Percentiles rank a stretch among this genome's conserved stretches.
Evolutionary conservation across 2,329 filamentous ascomycete species (phyloP).

Genomic region (Ilyonectria robusta): DNA sequence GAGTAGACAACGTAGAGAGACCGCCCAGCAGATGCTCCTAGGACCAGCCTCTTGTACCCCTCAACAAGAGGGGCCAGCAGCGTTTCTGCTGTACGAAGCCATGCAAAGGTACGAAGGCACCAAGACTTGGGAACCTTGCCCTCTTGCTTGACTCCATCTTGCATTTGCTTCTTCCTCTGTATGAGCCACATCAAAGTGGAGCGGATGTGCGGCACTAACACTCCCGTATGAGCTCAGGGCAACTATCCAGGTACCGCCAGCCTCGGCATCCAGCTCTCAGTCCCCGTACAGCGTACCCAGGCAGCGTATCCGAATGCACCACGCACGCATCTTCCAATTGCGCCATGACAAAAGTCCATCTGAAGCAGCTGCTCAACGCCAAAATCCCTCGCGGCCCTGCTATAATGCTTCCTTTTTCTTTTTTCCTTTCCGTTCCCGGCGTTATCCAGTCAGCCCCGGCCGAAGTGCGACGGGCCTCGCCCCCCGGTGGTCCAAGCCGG

Average conservation of each 20-base stretch:
- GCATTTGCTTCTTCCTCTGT: not conserved
- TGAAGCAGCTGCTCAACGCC: not conserved
- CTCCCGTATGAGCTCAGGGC: not conserved
- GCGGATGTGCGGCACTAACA: not conserved
- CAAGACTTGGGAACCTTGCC: not conserved
- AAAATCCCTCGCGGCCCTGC: not conserved
- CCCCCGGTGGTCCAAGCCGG: not conserved
- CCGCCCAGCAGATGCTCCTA: not conserved
- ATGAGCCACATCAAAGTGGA: slow-evolving; percentile 9
- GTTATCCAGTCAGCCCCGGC: not conserved
- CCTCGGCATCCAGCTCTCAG: not conserved
- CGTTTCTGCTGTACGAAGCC: not conserved
- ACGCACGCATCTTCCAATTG: not conserved
- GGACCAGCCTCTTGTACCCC: not conserved
- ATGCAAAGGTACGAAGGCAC: not conserved
- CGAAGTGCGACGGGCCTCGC: not conserved
- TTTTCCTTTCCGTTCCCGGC: slow-evolving; percentile 4
- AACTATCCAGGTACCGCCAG: not conserved
- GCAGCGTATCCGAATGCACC: not conserved
- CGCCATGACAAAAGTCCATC: too few relatives aligned
- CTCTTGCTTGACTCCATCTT: not conserved
- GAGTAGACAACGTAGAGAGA: not conserved
- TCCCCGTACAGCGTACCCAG: too few relatives aligned
- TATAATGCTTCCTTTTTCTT: not conserved
- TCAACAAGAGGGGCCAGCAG: not conserved